These are phyloP conservation scores for Metahyphopichia silvanorum DNA, from an alignment of 805 yeast genomes.

Conservation along the genomic window DNA sequence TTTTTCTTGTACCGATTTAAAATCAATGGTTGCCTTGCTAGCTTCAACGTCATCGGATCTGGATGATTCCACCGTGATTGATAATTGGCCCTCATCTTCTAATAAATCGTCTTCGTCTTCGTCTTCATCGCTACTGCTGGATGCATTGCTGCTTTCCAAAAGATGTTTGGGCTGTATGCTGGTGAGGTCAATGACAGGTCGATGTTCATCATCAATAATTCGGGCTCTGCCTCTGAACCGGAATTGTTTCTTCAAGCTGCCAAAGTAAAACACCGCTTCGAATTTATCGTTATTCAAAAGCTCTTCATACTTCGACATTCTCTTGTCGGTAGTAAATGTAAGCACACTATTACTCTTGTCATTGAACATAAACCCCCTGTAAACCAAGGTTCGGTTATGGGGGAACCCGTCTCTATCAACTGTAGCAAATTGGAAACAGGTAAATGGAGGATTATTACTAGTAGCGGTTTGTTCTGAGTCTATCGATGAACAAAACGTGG, in stretches of 20 bases:
- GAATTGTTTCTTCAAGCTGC: slow-evolving; percentile 60
- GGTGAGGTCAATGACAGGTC: slow-evolving; percentile 31
- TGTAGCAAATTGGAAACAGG: slow-evolving; percentile 66
- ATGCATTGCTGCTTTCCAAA: slow-evolving; percentile 12
- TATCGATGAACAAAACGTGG: slow-evolving; percentile 54
- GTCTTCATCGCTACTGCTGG: slow-evolving; percentile 11
- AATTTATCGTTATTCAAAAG: slow-evolving; percentile 49
- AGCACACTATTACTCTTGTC: slow-evolving; percentile 65
- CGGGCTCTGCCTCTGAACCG: slow-evolving; percentile 68
- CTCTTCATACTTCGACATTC: slow-evolving; percentile 63
- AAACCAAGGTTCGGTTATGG: slow-evolving; percentile 64
- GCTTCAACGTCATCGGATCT: not conserved
- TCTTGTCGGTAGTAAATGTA: slow-evolving; percentile 66
- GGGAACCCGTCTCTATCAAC: slow-evolving; percentile 56
- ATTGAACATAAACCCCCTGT: slow-evolving; percentile 71
- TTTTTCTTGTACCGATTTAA: slow-evolving; percentile 1
- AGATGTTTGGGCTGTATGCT: slow-evolving; percentile 24
- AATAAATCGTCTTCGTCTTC: slow-evolving; percentile 9
- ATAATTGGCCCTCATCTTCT: slow-evolving; percentile 6
- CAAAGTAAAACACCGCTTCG: slow-evolving; percentile 78
- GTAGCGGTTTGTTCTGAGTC: slow-evolving; percentile 36
- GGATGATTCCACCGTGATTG: not conserved
- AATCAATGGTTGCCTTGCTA: no score
- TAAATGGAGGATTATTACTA: slow-evolving; percentile 41
- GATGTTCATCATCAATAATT: slow-evolving; percentile 28